A percentile compares a stretch with the other conserved stretches of the same genome.
Conservation (phyloP, 2,329 filamentous ascomycete genomes). For the Xylaria hypoxylon region DNA sequence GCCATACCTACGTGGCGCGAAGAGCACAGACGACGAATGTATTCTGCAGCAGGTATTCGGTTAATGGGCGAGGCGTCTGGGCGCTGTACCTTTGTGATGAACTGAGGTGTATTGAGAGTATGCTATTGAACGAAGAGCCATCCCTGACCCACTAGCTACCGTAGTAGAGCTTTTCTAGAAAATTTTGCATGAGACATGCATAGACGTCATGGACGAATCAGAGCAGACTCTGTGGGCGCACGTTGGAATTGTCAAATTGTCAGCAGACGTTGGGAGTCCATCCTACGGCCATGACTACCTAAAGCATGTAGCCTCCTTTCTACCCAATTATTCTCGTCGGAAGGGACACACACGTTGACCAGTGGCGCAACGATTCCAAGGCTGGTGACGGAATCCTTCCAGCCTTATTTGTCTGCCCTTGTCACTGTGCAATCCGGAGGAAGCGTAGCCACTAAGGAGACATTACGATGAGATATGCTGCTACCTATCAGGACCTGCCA, state of each 20-base stretch:
- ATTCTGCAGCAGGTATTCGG: conserved; percentile 24
- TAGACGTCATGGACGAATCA: conserved; percentile 25
- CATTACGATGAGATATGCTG: conserved; percentile 13
- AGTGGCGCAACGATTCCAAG: conserved; percentile 14
- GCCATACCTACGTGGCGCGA: conserved; percentile 1
- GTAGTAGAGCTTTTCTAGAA: conserved; percentile 38
- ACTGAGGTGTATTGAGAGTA: conserved; percentile 25
- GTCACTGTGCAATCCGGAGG: conserved; percentile 8
- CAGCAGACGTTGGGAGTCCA: conserved; percentile 14
- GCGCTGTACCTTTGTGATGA: conserved; percentile 10
- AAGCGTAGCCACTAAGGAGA: conserved; percentile 11
- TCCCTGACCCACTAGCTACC: conserved; percentile 25
- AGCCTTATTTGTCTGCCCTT: conserved; percentile 16
- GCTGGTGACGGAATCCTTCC: conserved; percentile 5
- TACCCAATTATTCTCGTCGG: not conserved
- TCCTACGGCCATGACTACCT: conserved; percentile 2
- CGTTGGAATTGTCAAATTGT: conserved; percentile 25
- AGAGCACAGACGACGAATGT: conserved; percentile 17
- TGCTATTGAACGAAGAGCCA: conserved; percentile 19
- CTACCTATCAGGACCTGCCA: conserved; percentile 37
- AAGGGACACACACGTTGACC: not conserved
- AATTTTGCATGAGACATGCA: conserved; percentile 30
- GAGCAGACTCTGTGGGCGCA: conserved; percentile 19
- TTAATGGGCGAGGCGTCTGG: conserved; percentile 22
- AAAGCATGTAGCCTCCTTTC: not conserved